phyloP scores from a whole-genome alignment of 306 rosid species.

The Cucumis cinereus region DNA sequence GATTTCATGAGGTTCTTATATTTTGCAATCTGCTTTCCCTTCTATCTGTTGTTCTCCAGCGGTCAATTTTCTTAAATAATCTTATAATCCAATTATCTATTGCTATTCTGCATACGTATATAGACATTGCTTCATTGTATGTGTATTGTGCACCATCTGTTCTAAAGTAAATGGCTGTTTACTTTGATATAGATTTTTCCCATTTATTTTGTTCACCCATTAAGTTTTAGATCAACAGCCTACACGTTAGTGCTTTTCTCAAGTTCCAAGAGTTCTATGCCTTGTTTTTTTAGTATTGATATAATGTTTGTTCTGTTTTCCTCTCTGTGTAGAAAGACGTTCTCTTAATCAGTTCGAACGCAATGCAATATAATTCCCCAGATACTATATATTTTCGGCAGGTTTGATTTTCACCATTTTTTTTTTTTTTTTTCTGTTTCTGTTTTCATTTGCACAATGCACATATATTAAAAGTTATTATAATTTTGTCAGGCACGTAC shows the following conservation, averaged over 20 bases:
- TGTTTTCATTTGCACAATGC: neutral
- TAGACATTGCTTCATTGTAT: neutral
- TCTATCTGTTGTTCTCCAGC: neutral
- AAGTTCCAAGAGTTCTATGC: neutral
- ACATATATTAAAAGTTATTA: neutral
- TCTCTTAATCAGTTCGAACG: slow-evolving; percentile 47
- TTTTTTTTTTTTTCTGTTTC: neutral
- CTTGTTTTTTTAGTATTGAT: slow-evolving; percentile 6
- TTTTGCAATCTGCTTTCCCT: neutral
- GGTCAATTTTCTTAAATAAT: neutral
- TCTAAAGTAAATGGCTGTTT: neutral
- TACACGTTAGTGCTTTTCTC: neutral
- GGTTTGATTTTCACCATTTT: slow-evolving; percentile 25
- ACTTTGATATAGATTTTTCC: neutral
- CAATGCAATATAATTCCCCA: slow-evolving; percentile 69
- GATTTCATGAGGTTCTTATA: neutral
- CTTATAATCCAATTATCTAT: neutral
- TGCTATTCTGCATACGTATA: neutral
- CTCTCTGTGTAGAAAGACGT: slow-evolving; percentile 40
- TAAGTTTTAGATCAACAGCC: neutral
- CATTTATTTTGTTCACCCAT: neutral
- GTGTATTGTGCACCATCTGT: neutral
- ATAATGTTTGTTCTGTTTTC: neutral
- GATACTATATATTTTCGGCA: slow-evolving; percentile 62
- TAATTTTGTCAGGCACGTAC: slow-evolving; percentile 44